phyloP scores from a whole-genome alignment of 805 yeast genomes.

The Hanseniaspora jakobsenii region DNA sequence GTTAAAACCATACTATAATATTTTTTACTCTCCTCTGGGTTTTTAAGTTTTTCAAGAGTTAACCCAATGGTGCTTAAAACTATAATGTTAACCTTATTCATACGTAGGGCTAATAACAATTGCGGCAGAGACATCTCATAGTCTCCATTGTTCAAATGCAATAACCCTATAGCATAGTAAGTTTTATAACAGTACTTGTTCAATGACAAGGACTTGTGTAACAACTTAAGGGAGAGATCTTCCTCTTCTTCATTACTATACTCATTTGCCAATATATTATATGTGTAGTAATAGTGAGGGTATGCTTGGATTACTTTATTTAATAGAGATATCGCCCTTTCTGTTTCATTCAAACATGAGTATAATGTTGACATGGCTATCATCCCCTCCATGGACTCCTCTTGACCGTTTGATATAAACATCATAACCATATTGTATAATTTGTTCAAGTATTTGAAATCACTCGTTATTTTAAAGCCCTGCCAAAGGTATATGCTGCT shows the following conservation, averaged over 20 bases:
- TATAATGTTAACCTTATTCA: slow-evolving; percentile 20
- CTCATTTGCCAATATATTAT: slow-evolving; percentile 91
- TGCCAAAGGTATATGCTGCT: slow-evolving; percentile 5
- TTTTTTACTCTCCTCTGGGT: not conserved
- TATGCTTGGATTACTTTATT: not conserved
- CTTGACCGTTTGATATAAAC: not conserved
- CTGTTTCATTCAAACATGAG: slow-evolving; percentile 11
- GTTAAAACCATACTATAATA: slow-evolving; percentile 17
- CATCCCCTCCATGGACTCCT: not conserved
- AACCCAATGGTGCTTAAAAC: slow-evolving; percentile 27
- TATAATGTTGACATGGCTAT: slow-evolving; percentile 11
- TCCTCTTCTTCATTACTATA: slow-evolving; percentile 76
- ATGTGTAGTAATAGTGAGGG: slow-evolving; percentile 43
- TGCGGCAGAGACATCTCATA: slow-evolving; percentile 35
- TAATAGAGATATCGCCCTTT: slow-evolving; percentile 4
- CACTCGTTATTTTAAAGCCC: slow-evolving; percentile 11
- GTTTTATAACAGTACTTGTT: slow-evolving; percentile 88
- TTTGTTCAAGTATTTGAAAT: slow-evolving; percentile 2
- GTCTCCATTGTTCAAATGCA: slow-evolving; percentile 74
- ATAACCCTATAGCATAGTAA: slow-evolving; percentile 92
- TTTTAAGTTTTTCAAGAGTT: slow-evolving; percentile 19
- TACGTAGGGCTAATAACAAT: slow-evolving; percentile 14
- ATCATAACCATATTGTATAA: not conserved
- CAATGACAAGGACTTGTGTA: slow-evolving; percentile 61
- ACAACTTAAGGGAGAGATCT: slow-evolving; percentile 75